Conservation (phyloP, 805 yeast species). For the Wickerhamiella shivajii region DNA sequence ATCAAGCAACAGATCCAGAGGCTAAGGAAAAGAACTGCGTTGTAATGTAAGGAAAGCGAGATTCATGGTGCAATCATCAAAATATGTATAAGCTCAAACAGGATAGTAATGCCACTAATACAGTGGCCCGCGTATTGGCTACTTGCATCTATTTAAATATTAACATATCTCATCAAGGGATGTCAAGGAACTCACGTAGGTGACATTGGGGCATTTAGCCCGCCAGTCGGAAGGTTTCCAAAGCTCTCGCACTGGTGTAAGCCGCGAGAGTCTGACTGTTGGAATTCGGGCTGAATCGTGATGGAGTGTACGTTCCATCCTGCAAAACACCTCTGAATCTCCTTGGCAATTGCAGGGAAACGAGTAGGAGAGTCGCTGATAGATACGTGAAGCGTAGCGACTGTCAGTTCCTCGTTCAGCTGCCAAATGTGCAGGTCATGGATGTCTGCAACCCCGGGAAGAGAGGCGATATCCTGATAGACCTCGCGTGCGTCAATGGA, state of each 20-base stretch:
- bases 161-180: too few species aligned
- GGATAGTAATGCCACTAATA: too few species aligned
- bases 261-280: constrained; percentile 1
- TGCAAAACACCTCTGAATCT: constrained; percentile 66
- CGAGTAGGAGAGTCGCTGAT: constrained; percentile 47
- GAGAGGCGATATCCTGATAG: constrained; percentile 45
- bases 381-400: constrained; percentile 83
- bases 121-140: too few species aligned
- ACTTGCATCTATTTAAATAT: too few species aligned
- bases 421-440: constrained; percentile 98
- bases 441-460: constrained; percentile 65
- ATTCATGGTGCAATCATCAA: too few species aligned
- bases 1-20: constrained; percentile 9
- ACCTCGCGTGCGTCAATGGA: constrained; percentile 63
- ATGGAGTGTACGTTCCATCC: constrained; percentile 80
- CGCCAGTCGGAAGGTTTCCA: constrained; percentile 12
- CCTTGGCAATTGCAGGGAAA: constrained; percentile 55
- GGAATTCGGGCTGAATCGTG: constrained; percentile 91
- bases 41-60: too few species aligned
- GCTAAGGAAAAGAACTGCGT: constrained; percentile 32
- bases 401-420: constrained; percentile 67
- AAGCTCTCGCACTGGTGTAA: constrained; percentile 10
- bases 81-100: too few species aligned
- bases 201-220: constrained; percentile 1
- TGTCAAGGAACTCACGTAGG: too few species aligned